Evolutionary conservation across 768 basidiomycete genomes (phyloP).

Genomic region (Podaxis sp.): DNA sequence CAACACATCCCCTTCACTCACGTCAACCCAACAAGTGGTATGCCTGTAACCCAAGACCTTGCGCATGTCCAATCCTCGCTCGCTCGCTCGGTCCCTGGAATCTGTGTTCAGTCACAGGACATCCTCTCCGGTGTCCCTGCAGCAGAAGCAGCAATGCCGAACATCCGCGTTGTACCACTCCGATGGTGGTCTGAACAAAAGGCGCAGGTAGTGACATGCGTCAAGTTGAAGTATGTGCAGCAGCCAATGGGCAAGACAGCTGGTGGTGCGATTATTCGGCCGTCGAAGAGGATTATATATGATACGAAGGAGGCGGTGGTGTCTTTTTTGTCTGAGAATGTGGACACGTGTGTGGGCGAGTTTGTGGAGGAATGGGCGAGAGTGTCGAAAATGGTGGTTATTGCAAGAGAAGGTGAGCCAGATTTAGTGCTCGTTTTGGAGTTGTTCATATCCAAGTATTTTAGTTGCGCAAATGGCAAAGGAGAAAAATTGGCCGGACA

Average conservation of each 20-base stretch:
- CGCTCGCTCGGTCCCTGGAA: slow-evolving; percentile 72
- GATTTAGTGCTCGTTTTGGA: slow-evolving; percentile 2
- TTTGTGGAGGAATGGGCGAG: slow-evolving; percentile 92
- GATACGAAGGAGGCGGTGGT: slow-evolving; percentile 87
- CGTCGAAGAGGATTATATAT: slow-evolving; percentile 84
- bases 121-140: slow-evolving; percentile 82
- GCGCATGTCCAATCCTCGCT: slow-evolving; percentile 66
- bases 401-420: slow-evolving; percentile 74
- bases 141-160: slow-evolving; percentile 89
- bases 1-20: slow-evolving; percentile 75
- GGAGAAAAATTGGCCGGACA: slow-evolving; percentile 64
- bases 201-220: slow-evolving; percentile 75
- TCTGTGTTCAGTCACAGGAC: slow-evolving; percentile 78
- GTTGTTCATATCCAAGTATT: background rate
- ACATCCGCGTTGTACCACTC: slow-evolving; percentile 82
- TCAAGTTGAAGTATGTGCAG: slow-evolving; percentile 87
- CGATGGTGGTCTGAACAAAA: slow-evolving; percentile 89
- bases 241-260: slow-evolving; percentile 77
- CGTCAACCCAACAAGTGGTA: slow-evolving; percentile 53
- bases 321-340: slow-evolving; percentile 82
- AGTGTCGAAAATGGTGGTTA: slow-evolving; percentile 91
- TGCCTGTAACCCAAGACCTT: slow-evolving; percentile 39
- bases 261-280: slow-evolving; percentile 64
- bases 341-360: slow-evolving; percentile 84
- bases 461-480: slow-evolving; percentile 82